Evolutionary conservation across 2,329 filamentous ascomycete species (phyloP).

Genomic region (Apiospora pterosperma): DNA sequence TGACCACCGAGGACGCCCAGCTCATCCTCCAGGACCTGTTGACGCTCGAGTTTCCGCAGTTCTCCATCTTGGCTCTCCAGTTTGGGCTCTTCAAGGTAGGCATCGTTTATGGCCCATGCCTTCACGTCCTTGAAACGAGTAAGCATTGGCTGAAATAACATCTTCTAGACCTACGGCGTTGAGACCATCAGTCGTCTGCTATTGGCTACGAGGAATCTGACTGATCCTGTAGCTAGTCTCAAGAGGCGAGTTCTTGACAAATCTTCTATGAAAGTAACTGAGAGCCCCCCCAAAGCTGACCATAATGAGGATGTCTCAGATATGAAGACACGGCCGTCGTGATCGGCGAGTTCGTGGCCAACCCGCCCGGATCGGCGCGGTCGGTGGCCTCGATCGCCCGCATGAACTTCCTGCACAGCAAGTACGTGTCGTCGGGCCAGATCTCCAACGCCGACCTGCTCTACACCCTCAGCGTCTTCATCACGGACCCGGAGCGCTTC

Average conservation of each 20-base stretch:
- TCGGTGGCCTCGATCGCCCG: conserved; percentile 31
- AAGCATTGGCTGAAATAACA: neutral
- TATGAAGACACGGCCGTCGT: conserved; percentile 29
- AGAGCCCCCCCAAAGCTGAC: neutral
- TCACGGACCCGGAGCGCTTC: conserved; percentile 63
- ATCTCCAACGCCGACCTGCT: conserved; percentile 35
- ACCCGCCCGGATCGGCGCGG: conserved; percentile 33
- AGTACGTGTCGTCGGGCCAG: conserved; percentile 28
- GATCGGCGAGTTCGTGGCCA: conserved; percentile 27
- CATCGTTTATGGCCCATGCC: neutral
- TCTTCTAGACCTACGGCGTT: conserved; percentile 26
- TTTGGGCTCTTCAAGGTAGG: conserved; percentile 30
- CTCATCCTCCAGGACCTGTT: conserved; percentile 21
- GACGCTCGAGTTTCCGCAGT: conserved; percentile 23
- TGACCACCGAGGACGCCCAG: conserved; percentile 29
- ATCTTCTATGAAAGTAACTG: neutral
- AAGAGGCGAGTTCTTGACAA: conserved; percentile 22
- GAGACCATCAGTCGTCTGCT: conserved; percentile 27
- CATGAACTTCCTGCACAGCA: conserved; percentile 36
- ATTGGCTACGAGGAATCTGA: conserved; percentile 27
- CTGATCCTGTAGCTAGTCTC: conserved; percentile 25
- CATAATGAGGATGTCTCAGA: conserved; percentile 9
- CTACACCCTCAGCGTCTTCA: conserved; percentile 52
- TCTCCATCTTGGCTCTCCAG: conserved; percentile 21
- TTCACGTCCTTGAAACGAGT: too few species aligned